Evolutionary conservation across 805 yeast genomes (phyloP), one percentile per base, ranked within the genome.

Genomic region (Tetrapisispora nanseiensis): DNA sequence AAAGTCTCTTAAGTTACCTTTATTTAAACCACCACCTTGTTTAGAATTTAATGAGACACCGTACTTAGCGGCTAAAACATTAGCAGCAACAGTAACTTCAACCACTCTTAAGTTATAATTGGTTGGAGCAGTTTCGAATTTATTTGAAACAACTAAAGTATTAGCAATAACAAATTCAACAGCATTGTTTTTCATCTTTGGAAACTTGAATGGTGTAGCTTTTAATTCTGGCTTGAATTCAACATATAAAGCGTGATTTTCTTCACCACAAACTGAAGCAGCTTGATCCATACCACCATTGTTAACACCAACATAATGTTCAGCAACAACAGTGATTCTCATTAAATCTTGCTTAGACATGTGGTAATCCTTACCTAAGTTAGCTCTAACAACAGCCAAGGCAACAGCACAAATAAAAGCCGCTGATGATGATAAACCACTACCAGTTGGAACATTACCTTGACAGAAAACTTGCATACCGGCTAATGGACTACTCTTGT

Each of bases 271-370:
- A 21, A 82, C 69, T 0, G 83, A 74, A 2, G 87, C 86, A 36
- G 82, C 72, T 62, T 82, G 87, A 56, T 81, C 87, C 82, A 81
- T 75, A 28, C 89, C 87, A n/a, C 87, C 89, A 30, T 81, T 77
- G 54, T 78, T 80, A 39, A 81, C 82, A 21, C 87, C 87, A 19
- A 82, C 75, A 42, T 75, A 75, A 60, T 80, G 84, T 55, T 81
- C 87, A 29, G 80, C 75, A 4, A 74, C 76, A 33, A 76, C 78
- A 6, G 86, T 78, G 38, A 80, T 75, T 38, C 64, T 59, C 23
- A 80, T 75, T 44, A 82, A 66, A 44, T 71, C 79, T 9, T 67
- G 59, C 51, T 78, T 77, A 40, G 74, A 49, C 35, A 79, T 59
- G 5, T 52, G 46, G 31, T 45, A 54, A 30, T 45, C 47, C 0